Conservation (phyloP, 2,329 filamentous ascomycete species). For the Diplodia scrobiculata region DNA sequence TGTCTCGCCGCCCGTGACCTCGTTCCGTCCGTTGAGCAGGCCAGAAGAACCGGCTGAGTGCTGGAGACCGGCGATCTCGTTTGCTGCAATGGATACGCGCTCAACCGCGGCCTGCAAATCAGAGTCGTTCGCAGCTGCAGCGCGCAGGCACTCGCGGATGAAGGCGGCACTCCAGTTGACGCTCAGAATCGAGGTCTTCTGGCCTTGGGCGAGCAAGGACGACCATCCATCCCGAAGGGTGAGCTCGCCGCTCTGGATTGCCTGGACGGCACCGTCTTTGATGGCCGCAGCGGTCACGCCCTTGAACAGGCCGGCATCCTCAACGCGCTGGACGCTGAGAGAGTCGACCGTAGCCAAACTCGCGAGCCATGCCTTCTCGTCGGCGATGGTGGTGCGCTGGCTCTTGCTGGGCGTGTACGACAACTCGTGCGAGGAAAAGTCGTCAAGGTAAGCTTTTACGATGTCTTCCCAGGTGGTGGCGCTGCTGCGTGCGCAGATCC, state of each 20-base stretch:
- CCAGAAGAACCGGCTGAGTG: constrained; percentile 37
- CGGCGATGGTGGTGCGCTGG: constrained; percentile 38
- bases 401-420: constrained; percentile 36
- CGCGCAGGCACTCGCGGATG: constrained; percentile 22
- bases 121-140: not conserved
- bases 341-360: constrained; percentile 46
- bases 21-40: constrained; percentile 31
- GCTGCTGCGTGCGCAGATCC: constrained; percentile 34
- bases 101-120: constrained; percentile 14
- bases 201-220: constrained; percentile 35
- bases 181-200: constrained; percentile 42
- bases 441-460: constrained; percentile 47
- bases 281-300: constrained; percentile 42
- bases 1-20: constrained; percentile 28
- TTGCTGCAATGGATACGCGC: constrained; percentile 34
- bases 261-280: constrained; percentile 28
- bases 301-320: constrained; percentile 45
- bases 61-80: constrained; percentile 41
- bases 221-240: constrained; percentile 44
- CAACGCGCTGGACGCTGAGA: constrained; percentile 47
- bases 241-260: constrained; percentile 40
- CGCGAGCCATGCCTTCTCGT: constrained; percentile 46
- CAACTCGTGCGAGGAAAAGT: constrained; percentile 43
- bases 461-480: constrained; percentile 44
- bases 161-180: constrained; percentile 54